Evolutionary conservation across 1,284 basidiomycete genomes (phyloP).

Genomic region (Blastosporella zonata): DNA sequence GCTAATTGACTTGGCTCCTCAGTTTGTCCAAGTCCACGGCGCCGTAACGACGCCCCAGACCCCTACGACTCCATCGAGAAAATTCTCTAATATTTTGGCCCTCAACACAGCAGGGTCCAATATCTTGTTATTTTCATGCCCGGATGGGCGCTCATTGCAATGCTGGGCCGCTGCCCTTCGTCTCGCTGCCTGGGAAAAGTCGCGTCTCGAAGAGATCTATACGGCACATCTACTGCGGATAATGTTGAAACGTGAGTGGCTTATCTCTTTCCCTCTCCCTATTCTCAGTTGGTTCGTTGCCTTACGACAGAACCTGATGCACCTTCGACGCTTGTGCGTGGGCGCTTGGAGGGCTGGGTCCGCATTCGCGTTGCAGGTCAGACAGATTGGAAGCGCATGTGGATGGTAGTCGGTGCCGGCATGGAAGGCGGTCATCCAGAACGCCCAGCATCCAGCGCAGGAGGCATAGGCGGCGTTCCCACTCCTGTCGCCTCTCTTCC

Average conservation of each 20-base stretch:
- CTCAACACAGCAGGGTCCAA: conserved; percentile 96
- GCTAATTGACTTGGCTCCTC: conserved; percentile 12
- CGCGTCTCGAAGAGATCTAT: conserved; percentile 95
- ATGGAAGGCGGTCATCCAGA: conserved; percentile 27
- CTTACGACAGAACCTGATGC: conserved; percentile 59
- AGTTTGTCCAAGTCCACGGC: conserved; percentile 75
- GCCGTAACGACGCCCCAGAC: conserved; percentile 63
- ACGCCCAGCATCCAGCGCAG: conserved; percentile 3
- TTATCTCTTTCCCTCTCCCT: not conserved
- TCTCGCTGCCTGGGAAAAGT: conserved; percentile 93
- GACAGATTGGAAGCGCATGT: conserved; percentile 93
- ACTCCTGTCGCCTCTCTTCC: conserved; percentile 19
- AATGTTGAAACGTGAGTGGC: conserved; percentile 43
- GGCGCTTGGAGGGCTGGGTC: conserved; percentile 91
- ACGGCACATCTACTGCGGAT: conserved; percentile 91
- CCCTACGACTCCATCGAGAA: conserved; percentile 44
- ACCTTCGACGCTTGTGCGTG: conserved; percentile 63
- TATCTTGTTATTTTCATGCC: conserved; percentile 85
- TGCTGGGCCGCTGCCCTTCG: conserved; percentile 94
- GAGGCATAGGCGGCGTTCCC: conserved; percentile 13
- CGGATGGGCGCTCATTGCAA: conserved; percentile 64
- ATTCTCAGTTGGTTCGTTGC: not conserved
- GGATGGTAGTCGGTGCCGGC: conserved; percentile 73
- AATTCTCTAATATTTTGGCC: conserved; percentile 80
- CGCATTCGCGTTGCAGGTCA: conserved; percentile 90